Conservation (phyloP, 176 grass and related monocot species). For the Eleusine indica region DNA sequence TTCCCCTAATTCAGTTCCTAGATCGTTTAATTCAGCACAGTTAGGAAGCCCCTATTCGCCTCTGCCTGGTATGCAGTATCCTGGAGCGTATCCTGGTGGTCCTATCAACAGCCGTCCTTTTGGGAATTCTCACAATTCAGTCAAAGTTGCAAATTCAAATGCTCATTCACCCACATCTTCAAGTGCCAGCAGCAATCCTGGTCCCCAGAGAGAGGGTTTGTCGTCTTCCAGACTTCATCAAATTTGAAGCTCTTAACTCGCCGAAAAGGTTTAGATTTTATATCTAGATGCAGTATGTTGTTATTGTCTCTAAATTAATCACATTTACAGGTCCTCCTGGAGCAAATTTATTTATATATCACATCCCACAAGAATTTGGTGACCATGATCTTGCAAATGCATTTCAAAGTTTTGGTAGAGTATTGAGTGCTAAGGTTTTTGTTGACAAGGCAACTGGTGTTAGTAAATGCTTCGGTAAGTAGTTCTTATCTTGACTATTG, state of each 20-base stretch:
- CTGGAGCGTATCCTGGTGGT: constrained; percentile 59
- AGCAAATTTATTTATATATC: constrained; percentile 88
- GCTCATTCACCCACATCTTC: constrained; percentile 53
- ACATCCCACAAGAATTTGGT: constrained; percentile 84
- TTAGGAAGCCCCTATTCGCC: constrained; percentile 67
- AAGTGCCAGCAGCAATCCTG: constrained; percentile 52
- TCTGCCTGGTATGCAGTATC: constrained; percentile 66
- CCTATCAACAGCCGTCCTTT: constrained; percentile 49
- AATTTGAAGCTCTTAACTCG: constrained; percentile 12
- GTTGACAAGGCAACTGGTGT: constrained; percentile 96
- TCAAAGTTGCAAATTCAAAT: constrained; percentile 59
- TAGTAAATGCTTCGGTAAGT: constrained; percentile 99
- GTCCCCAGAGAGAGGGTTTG: constrained; percentile 72
- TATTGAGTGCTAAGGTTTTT: constrained; percentile 98
- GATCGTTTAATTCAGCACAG: constrained; percentile 57
- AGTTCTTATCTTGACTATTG: constrained; percentile 20
- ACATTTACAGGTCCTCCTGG: constrained; percentile 68
- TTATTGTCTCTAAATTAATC: background rate
- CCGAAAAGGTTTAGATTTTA: background rate
- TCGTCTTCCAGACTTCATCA: constrained; percentile 7
- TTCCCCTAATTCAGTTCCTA: constrained; percentile 57
- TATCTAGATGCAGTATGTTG: background rate
- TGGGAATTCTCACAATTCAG: constrained; percentile 55
- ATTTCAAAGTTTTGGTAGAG: constrained; percentile 85
- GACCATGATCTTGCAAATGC: constrained; percentile 83